These are phyloP conservation scores for Echium plantagineum DNA, from an alignment of 257 asterid species.

Conservation along the genomic window DNA sequence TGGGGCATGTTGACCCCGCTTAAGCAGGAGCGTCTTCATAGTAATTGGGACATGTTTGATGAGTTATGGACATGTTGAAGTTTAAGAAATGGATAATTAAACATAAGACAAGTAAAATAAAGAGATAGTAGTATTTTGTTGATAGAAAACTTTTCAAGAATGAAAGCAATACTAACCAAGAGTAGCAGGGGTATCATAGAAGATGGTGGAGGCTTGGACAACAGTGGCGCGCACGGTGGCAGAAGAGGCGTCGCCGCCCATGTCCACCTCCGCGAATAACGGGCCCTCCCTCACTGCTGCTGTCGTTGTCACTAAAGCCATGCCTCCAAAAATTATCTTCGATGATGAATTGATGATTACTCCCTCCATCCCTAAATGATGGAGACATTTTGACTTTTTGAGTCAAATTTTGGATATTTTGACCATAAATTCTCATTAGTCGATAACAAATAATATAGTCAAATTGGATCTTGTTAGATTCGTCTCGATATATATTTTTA, in stretches of 20 bases:
- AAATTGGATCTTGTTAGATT: no score
- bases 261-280: slow-evolving; percentile 66
- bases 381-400: no score
- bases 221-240: slow-evolving; percentile 72
- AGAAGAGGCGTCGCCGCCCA: slow-evolving; percentile 63
- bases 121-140: not conserved
- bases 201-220: slow-evolving; percentile 91
- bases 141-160: not conserved
- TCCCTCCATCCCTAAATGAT: no score
- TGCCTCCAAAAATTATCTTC: not conserved
- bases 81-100: not conserved
- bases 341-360: no score
- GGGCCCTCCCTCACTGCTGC: slow-evolving; percentile 30
- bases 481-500: no score
- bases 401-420: no score
- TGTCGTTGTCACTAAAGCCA: slow-evolving; percentile 55
- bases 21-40: no score
- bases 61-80: no score
- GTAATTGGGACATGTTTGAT: no score
- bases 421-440: no score
- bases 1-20: no score
- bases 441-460: no score
- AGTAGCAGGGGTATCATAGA: slow-evolving; percentile 91
- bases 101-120: not conserved
- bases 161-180: slow-evolving; percentile 35